Base-by-base conservation (phyloP, 495 filamentous ascomycete genomes). In the Saxophila tyrrhenica region DNA sequence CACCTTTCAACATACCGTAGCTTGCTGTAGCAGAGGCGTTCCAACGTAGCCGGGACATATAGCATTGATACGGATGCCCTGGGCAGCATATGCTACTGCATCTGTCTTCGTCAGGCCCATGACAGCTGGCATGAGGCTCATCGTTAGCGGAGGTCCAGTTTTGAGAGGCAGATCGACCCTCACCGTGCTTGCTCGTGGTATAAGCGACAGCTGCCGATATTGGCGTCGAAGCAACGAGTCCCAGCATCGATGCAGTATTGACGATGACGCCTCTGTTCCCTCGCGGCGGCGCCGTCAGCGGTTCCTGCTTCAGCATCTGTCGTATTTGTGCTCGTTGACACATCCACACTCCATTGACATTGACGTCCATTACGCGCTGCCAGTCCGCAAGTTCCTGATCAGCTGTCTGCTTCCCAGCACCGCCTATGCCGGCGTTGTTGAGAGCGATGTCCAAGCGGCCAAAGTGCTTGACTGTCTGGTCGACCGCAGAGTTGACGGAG, bases 1-100 rank as follows among this genome's bases (percentile, higher is more conserved):
- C 20, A 22, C 20, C 41, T n/a, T 7, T 48, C 13, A 15, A 38
- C 54, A 1, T 48, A 57, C 32, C 23, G 39, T 54, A 52, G 54
- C 57, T 2, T 38, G 64, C 19, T 67, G 65, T 25, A 73, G 54
- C 42, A 76, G 61, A 0, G 72, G 70, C 1, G 72, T 73, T 13
- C 60, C 61, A 13, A 74, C 64, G 55, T 73, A 75, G 0, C 73
- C 73, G 11, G 52, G 52, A 50, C 73, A 77, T 19, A 77, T 69
- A 1, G 73, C 73, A 56, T 76, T 77, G 57, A 77, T 74, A 25
- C 73, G 67, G 25, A 77, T 76, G 20, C 72, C 72, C 11, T 68
- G 48, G 19, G 60, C 59, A 0, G 69, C 70, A 56, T 73, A 77
- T 2, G 59, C 55, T 52, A 70, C 70, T 8, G 71, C 75, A 53